Base-by-base conservation (phyloP, 306 rosid species). In the Cyamopsis tetragonoloba region DNA sequence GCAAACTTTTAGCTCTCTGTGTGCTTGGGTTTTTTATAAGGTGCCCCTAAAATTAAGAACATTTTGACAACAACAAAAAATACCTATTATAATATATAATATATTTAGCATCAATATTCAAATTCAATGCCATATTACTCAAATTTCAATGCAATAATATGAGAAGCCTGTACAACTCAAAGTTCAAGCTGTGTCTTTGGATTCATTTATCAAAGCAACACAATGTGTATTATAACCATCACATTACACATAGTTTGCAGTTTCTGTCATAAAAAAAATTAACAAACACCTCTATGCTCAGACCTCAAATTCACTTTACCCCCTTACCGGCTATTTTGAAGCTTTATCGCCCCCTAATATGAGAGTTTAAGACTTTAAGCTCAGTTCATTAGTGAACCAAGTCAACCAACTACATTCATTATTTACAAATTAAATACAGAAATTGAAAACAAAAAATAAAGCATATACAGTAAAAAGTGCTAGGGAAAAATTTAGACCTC, bases 1-100 rank as follows among this genome's bases (percentile, higher is more conserved):
- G 96, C 84, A 92, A 83, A 83, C 96, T 89, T 87, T 92, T 87
- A 78, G 96, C 96, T 50, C 98, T 85, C 71, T 92, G 98, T 17
- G 98, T 92, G 80, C 87, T 89, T 34, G 98, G 98, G 73, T 92
- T 92, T 80, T 92, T 92, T 82, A 92, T 78, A 58, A 92, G 92
- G 76, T 92, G 98, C 12, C 98, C 98, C 98, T 92, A 53, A 56
- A 75, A 32, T 66, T 48, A 30, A 80, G 63, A 71, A 72, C 41
- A 65, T 58, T 24, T 31, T 55, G 50, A 62, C 66, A 55, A 46
- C 9, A 78, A 75, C 50, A 51, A 20, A 56, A 57, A 30, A 14
- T 18, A 14, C 30, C 7, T 34, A 43, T 7, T 20, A n/a, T 11
- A 12, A 56, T 47, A 35, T 39, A 46, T 12, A n/a, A n/a, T n/a